phyloP scores from a whole-genome alignment of 139 green algal genomes.

The Volvox reticuliferus region DNA sequence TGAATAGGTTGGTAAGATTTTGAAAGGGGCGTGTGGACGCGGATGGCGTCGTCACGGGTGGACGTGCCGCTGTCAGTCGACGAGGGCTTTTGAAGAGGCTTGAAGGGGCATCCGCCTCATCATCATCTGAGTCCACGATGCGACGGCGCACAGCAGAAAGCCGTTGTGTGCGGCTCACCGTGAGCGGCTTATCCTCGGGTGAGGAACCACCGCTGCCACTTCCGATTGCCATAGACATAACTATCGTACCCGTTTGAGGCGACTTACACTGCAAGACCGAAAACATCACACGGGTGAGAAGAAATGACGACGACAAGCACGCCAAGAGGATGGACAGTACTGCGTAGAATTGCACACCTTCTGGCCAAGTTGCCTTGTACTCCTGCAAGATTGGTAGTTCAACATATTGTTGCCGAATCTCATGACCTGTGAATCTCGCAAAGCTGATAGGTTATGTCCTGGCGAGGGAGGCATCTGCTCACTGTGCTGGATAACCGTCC shows the following conservation, averaged over 20 bases:
- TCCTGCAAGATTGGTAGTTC: background rate
- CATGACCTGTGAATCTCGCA: background rate
- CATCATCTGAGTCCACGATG: background rate
- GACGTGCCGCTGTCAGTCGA: background rate
- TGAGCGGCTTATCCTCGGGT: constrained; percentile 7
- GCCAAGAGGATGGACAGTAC: background rate
- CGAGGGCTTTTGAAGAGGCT: background rate
- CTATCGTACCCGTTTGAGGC: background rate
- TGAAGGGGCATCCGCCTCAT: background rate
- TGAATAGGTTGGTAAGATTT: background rate
- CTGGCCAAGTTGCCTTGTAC: background rate
- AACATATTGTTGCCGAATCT: background rate
- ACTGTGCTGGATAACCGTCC: no score
- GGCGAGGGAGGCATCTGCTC: background rate
- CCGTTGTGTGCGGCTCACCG: background rate
- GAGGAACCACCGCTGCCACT: background rate
- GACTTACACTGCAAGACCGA: background rate
- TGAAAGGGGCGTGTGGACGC: background rate
- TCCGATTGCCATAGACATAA: background rate
- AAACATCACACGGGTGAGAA: background rate
- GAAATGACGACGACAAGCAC: background rate
- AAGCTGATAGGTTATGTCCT: background rate
- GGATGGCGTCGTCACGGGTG: background rate
- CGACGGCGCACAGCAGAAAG: background rate
- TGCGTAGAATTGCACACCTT: background rate